These are phyloP conservation scores for Bipolaris oryzae DNA, from an alignment of 2,329 filamentous ascomycete species.

Conservation along the genomic window DNA sequence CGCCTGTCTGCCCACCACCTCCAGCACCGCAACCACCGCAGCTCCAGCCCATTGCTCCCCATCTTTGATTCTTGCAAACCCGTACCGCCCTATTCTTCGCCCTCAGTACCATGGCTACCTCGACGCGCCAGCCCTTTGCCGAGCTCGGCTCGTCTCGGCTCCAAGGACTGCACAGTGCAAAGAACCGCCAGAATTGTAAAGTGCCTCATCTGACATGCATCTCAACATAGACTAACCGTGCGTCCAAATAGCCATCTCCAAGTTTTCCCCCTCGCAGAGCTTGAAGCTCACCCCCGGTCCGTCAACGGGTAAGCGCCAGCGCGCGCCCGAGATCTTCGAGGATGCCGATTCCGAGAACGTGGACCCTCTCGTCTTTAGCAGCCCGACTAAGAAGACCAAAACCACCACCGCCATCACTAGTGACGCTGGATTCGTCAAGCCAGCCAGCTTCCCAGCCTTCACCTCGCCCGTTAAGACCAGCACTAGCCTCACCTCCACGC, in stretches of 20 bases:
- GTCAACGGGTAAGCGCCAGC: conserved; percentile 53
- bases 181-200: conserved; percentile 74
- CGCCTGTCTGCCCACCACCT: conserved; percentile 10
- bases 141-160: conserved; percentile 72
- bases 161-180: conserved; percentile 73
- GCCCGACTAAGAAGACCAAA: conserved; percentile 62
- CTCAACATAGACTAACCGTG: conserved; percentile 27
- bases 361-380: conserved; percentile 59
- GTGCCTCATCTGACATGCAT: neutral
- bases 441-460: conserved; percentile 49
- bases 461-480: conserved; percentile 34
- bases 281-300: conserved; percentile 37
- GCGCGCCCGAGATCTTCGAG: conserved; percentile 53
- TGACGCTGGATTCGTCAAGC: conserved; percentile 47
- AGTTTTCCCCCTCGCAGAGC: conserved; percentile 36
- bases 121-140: conserved; percentile 74
- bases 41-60: neutral
- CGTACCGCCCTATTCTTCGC: conserved; percentile 4
- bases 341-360: conserved; percentile 64
- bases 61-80: conserved; percentile 1
- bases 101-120: conserved; percentile 48
- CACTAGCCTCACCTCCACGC: conserved; percentile 34
- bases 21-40: conserved; percentile 5
- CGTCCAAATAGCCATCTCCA: conserved; percentile 38
- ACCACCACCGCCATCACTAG: conserved; percentile 23